Evolutionary conservation across 441 rosid genomes (phyloP).

Genomic region (Rhodomyrtus psidioides): DNA sequence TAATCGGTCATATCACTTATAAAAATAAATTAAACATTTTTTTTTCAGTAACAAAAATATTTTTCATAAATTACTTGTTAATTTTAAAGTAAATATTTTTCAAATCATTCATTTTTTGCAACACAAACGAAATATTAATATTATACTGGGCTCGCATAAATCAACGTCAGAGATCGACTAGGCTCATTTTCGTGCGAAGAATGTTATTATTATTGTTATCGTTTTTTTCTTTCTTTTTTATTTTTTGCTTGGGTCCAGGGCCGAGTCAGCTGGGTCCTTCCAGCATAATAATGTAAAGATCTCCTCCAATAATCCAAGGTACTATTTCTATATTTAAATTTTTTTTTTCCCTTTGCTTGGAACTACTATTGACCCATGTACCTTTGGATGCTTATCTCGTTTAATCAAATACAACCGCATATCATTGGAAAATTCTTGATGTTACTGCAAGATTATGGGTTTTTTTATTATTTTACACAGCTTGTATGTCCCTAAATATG

Average conservation of each 20-base stretch:
- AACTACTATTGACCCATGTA: background rate
- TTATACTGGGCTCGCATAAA: background rate
- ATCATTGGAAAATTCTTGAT: background rate
- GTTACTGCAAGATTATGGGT: background rate
- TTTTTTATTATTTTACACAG: background rate
- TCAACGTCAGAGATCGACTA: background rate
- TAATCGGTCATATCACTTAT: too few relatives aligned
- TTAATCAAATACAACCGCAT: background rate
- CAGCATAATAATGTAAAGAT: background rate
- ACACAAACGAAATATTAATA: too few relatives aligned
- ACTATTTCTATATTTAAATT: background rate
- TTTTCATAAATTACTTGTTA: too few relatives aligned
- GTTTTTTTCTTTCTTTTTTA: too few relatives aligned
- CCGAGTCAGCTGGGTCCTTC: background rate
- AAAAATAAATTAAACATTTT: too few relatives aligned
- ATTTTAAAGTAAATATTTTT: too few relatives aligned
- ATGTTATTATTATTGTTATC: background rate
- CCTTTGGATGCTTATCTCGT: background rate
- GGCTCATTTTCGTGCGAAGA: background rate
- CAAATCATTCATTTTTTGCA: too few relatives aligned
- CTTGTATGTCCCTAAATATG: background rate
- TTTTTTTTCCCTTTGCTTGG: background rate
- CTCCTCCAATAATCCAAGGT: background rate
- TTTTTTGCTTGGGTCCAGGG: background rate
- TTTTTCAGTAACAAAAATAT: too few relatives aligned